Evolutionary conservation across 2,329 filamentous ascomycete species (phyloP).

Genomic region (Trichoderma sp.): DNA sequence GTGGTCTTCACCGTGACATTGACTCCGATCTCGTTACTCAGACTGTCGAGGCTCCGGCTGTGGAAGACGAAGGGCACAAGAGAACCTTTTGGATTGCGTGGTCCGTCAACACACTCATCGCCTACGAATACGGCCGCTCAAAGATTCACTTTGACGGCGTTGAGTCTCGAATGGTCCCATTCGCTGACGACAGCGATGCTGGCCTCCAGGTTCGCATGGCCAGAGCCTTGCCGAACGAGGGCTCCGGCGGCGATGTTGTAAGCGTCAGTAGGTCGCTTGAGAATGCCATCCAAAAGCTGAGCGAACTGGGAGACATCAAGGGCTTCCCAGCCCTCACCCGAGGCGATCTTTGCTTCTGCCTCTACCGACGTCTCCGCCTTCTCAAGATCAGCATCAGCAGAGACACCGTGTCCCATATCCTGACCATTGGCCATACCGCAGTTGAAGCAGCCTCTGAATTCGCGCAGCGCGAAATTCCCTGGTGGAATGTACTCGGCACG

Average conservation of each 20-base stretch:
- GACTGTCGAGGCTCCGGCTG: not conserved
- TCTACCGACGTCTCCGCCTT: constrained; percentile 26
- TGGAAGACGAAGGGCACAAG: constrained; percentile 27
- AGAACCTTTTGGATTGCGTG: constrained; percentile 30
- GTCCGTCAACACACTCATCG: constrained; percentile 29
- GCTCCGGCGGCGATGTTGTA: not conserved
- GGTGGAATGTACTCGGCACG: constrained; percentile 30
- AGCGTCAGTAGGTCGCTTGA: constrained; percentile 24
- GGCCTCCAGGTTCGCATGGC: constrained; percentile 16
- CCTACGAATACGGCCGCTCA: constrained; percentile 30
- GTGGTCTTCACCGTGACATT: constrained; percentile 30
- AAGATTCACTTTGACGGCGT: constrained; percentile 12
- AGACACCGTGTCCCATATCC: not conserved
- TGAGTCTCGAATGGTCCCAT: not conserved
- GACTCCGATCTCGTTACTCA: not conserved
- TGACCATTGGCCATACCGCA: not conserved
- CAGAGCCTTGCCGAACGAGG: not conserved
- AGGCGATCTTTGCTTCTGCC: constrained; percentile 28
- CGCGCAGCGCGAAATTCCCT: constrained; percentile 23
- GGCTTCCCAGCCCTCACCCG: constrained; percentile 26
- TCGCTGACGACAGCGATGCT: not conserved
- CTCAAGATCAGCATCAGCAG: constrained; percentile 20
- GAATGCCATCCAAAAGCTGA: constrained; percentile 11
- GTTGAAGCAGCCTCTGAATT: constrained; percentile 12
- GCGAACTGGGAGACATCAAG: constrained; percentile 4